Conservation (phyloP, 352 stramenopile species). For the Pythium rhizo-oryzae region DNA sequence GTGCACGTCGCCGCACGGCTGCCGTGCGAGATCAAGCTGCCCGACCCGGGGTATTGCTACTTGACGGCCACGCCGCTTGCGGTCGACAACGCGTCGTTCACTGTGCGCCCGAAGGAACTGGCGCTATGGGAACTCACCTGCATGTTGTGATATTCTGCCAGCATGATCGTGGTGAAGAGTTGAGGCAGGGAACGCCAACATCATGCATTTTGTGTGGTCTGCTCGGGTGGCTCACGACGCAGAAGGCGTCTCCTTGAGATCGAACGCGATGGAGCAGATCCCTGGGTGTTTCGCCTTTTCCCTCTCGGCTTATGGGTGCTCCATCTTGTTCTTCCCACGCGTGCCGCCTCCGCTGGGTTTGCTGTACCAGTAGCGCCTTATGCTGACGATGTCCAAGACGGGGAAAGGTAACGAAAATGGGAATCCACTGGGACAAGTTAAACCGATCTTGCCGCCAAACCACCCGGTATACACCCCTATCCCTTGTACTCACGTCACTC, state of each 20-base stretch:
- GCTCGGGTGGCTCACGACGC: constrained; percentile 56
- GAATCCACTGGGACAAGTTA: neutral
- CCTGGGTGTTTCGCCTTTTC: too few relatives aligned
- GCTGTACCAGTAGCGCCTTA: too few relatives aligned
- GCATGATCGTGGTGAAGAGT: too few relatives aligned
- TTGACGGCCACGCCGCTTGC: too few relatives aligned
- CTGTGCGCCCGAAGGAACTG: constrained; percentile 70
- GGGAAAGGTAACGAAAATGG: too few relatives aligned
- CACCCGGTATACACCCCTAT: constrained; percentile 5
- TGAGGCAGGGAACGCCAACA: too few relatives aligned
- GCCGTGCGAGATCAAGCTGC: constrained; percentile 59
- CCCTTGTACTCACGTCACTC: neutral
- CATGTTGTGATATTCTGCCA: too few relatives aligned
- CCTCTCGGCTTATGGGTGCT: too few relatives aligned
- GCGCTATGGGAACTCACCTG: constrained; percentile 48
- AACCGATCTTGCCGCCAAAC: neutral
- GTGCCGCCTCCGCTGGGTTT: too few relatives aligned
- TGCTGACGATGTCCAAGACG: too few relatives aligned
- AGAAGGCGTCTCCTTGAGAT: constrained; percentile 3
- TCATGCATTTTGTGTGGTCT: constrained; percentile 29
- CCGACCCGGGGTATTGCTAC: constrained; percentile 61
- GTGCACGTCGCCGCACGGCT: constrained; percentile 40
- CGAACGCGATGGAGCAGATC: too few relatives aligned
- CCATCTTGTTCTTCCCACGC: too few relatives aligned
- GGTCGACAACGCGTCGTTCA: constrained; percentile 52